Conservation (phyloP, 495 filamentous ascomycete genomes). For the Tuber indicum region DNA sequence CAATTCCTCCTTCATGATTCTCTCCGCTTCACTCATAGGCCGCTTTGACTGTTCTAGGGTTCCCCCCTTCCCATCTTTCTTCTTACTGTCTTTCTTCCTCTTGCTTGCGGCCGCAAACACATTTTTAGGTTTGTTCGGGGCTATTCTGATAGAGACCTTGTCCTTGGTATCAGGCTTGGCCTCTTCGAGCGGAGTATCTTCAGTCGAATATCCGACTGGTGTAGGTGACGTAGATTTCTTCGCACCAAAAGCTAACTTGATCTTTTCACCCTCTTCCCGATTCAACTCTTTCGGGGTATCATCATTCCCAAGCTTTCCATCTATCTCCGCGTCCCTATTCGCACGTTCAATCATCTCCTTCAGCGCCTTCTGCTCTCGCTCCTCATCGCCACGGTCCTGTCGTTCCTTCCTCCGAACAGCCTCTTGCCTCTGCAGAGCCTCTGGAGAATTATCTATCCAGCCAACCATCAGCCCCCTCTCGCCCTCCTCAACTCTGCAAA, state of each 20-base stretch:
- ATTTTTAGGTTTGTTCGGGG: constrained; percentile 61
- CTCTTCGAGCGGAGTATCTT: constrained; percentile 38
- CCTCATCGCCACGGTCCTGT: constrained; percentile 82
- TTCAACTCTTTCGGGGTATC: constrained; percentile 52
- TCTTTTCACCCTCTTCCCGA: constrained; percentile 72
- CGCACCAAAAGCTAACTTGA: constrained; percentile 65
- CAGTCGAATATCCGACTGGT: constrained; percentile 3
- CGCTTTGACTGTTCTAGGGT: constrained; percentile 59
- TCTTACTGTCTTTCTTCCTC: constrained; percentile 53
- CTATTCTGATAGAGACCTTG: constrained; percentile 57
- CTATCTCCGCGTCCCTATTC: constrained; percentile 49
- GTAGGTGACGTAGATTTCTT: constrained; percentile 15
- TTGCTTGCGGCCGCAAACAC: constrained; percentile 60
- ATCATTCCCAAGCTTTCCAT: constrained; percentile 47
- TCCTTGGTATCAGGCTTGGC: constrained; percentile 23
- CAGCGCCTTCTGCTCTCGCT: constrained; percentile 73
- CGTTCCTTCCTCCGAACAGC: constrained; percentile 74
- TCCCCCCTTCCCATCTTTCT: constrained; percentile 53
- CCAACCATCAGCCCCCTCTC: constrained; percentile 80
- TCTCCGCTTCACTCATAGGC: constrained; percentile 77
- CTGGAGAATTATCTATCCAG: constrained; percentile 86
- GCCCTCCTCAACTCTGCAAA: constrained; percentile 79
- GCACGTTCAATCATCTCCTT: constrained; percentile 73
- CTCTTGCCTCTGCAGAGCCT: constrained; percentile 70
- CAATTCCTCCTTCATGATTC: constrained; percentile 83